Evolutionary conservation across 164 flowering plant genomes (phyloP), one percentile per base, ranked within the genome.

Genomic region (Vitis riparia): DNA sequence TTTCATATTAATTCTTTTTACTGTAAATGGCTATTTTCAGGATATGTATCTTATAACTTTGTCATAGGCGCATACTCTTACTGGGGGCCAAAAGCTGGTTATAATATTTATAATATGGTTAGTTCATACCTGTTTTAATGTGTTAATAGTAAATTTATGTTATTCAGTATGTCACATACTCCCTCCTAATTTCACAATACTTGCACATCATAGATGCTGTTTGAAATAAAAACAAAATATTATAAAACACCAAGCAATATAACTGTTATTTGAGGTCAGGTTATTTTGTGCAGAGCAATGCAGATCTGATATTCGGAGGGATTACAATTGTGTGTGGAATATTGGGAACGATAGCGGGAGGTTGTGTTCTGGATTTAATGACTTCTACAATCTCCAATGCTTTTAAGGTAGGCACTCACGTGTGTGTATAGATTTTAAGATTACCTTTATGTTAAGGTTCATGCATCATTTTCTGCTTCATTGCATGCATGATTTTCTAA

Each of bases 31-130:
- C 51, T 63, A 10, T 30, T 80, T 62, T 60, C 86, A 94, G 98
- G 98, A 58, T 92, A 91, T 61, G 74, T 93, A 71, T 69, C 91
- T 37, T 95, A 95, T 88, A 95, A 89, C 81, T 95, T 95, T 74
- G 99, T 95, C 65, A 82, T 95, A 9, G 99, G 99, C 57, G 97
- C 99, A 50, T 95, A 95, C 80, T 95, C 99, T 16, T 95, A 95
- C 75, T 95, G 99, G 99, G 99, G 99, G 27, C 99, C 99, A 11
- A 95, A 95, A 85, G 98, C 97, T 75, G 99, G 99, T 48, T 87
- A 91, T 71, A 84, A 74, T 78, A 93, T 95, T 53, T 94, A 94
- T 74, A 81, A 92, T 55, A 94, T 94, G 98, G 98, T 92, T 85
- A 76, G 59, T 50, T 64, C 59, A 19, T 58, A 55, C n/a, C 23